These are phyloP conservation scores for Hypsizygus marmoreus DNA, from an alignment of 768 basidiomycete genomes.

Conservation along the genomic window DNA sequence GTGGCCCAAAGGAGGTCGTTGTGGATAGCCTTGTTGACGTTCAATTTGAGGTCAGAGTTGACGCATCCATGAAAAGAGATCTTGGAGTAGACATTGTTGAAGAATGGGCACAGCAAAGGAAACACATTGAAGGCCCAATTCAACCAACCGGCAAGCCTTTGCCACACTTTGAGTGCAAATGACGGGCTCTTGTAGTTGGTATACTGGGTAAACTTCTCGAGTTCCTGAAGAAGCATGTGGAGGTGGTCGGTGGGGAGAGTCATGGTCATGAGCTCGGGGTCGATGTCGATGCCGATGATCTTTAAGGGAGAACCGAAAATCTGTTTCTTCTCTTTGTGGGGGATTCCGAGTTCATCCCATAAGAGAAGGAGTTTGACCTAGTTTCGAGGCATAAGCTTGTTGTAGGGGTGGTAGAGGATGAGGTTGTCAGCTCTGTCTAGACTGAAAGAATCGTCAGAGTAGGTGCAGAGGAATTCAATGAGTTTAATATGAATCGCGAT, in stretches of 20 bases:
- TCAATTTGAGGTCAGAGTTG: conserved; percentile 19
- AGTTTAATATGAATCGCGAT: conserved; percentile 22
- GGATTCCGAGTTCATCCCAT: conserved; percentile 42
- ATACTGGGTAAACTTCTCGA: conserved; percentile 9
- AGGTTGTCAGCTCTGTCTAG: conserved; percentile 22
- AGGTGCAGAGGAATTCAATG: conserved; percentile 25
- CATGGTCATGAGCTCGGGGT: conserved; percentile 32
- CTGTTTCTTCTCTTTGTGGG: conserved; percentile 42
- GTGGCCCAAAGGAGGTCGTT: conserved; percentile 32
- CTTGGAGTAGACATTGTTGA: conserved; percentile 32
- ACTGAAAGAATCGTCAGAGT: conserved; percentile 33
- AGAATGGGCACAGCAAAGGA: conserved; percentile 28
- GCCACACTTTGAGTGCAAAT: conserved; percentile 18
- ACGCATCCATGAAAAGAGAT: conserved; percentile 20
- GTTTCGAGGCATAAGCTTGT: not conserved
- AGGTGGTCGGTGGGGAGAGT: conserved; percentile 12
- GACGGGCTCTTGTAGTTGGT: not conserved
- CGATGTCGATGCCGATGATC: conserved; percentile 42
- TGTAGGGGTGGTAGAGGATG: conserved; percentile 29
- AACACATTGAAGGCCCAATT: conserved; percentile 44
- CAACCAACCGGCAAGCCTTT: conserved; percentile 33
- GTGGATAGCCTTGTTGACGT: conserved; percentile 23
- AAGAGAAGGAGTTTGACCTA: conserved; percentile 13
- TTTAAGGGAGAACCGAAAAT: conserved; percentile 28
- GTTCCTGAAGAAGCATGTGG: conserved; percentile 14